Conservation (phyloP, 140 eudicot species). For the Anethum foeniculum region DNA sequence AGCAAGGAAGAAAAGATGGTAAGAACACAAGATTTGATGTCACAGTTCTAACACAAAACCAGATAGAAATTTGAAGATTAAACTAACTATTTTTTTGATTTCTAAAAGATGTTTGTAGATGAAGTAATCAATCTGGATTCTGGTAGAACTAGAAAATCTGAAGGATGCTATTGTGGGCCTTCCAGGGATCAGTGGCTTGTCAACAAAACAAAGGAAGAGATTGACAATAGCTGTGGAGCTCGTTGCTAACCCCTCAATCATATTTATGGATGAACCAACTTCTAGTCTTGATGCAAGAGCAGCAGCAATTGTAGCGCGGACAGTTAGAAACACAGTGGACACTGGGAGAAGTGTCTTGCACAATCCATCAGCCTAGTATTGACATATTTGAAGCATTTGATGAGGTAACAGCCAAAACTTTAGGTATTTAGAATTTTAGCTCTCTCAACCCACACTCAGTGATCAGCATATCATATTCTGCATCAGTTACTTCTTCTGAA, state of each 20-base stretch:
- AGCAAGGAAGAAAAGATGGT: slow-evolving; percentile 56
- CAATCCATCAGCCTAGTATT: slow-evolving; percentile 62
- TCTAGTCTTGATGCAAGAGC: slow-evolving; percentile 72
- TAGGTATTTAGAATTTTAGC: not conserved
- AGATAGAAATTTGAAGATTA: slow-evolving; percentile 53
- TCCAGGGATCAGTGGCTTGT: slow-evolving; percentile 61
- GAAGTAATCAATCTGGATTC: slow-evolving; percentile 66
- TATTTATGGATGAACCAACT: slow-evolving; percentile 76
- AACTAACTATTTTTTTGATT: slow-evolving; percentile 12
- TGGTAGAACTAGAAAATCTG: slow-evolving; percentile 49
- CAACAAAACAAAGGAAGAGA: slow-evolving; percentile 71
- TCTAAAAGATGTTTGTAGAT: slow-evolving; percentile 46
- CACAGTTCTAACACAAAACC: slow-evolving; percentile 4
- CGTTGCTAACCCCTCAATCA: slow-evolving; percentile 73
- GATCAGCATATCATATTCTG: slow-evolving; percentile 1
- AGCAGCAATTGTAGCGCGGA: slow-evolving; percentile 66
- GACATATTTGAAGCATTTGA: slow-evolving; percentile 80
- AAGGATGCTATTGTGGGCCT: slow-evolving; percentile 64
- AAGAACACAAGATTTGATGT: slow-evolving; percentile 37
- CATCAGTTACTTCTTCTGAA: slow-evolving; percentile 53
- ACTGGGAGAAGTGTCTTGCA: slow-evolving; percentile 64
- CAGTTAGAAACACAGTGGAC: slow-evolving; percentile 65
- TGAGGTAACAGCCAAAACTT: slow-evolving; percentile 45
- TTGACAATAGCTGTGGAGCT: slow-evolving; percentile 77
- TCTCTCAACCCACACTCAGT: not conserved